A percentile compares a stretch with the other conserved stretches of the same genome.
phyloP scores from a whole-genome alignment of 1,284 basidiomycete genomes.

The Ganoderma boninense region DNA sequence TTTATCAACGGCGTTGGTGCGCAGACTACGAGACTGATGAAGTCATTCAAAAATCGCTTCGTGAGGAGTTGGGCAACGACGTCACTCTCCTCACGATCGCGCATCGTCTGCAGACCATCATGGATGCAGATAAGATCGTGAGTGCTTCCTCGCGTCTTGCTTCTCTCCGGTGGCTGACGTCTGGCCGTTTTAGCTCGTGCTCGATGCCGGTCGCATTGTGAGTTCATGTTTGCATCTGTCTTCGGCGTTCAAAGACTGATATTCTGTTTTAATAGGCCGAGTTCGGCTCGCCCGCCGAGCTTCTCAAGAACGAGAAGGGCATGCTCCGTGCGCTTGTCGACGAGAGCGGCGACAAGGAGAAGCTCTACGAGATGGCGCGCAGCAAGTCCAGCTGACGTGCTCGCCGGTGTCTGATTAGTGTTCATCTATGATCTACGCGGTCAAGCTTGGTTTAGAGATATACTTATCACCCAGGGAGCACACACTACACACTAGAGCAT shows the following conservation, averaged over 20 bases:
- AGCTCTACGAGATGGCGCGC: slow-evolving; percentile 41
- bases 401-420: not conserved
- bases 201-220: slow-evolving; percentile 45
- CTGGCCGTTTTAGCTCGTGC: slow-evolving; percentile 40
- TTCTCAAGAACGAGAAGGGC: slow-evolving; percentile 45
- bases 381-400: not conserved
- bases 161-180: not conserved
- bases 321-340: slow-evolving; percentile 47
- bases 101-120: slow-evolving; percentile 73
- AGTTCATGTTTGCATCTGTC: not conserved
- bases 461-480: not conserved
- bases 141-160: not conserved
- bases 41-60: slow-evolving; percentile 52
- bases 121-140: slow-evolving; percentile 51
- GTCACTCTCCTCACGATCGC: slow-evolving; percentile 70
- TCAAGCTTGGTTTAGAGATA: not conserved
- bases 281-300: slow-evolving; percentile 45
- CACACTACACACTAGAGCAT: slow-evolving; percentile 1
- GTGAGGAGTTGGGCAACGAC: slow-evolving; percentile 56
- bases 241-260: not conserved
- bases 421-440: not conserved
- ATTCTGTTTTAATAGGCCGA: slow-evolving; percentile 36
- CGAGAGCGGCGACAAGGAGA: slow-evolving; percentile 47
- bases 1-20: not conserved
- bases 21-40: slow-evolving; percentile 35